Evolutionary conservation across 73 alveolate species (phyloP).

Genomic region (Paramecium pentaurelia): DNA sequence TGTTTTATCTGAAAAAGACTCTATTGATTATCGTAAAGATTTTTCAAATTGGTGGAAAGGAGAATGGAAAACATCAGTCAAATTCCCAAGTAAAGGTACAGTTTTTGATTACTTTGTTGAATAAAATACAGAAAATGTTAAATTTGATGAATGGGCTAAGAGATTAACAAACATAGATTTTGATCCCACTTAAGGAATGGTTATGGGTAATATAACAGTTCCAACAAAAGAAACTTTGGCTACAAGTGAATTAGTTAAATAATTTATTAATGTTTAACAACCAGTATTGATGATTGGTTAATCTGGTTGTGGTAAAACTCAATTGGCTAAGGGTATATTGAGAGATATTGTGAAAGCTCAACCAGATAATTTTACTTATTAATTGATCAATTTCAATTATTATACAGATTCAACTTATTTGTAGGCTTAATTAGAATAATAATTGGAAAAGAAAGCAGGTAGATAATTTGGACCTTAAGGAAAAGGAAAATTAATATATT

Average conservation of each 20-base stretch:
- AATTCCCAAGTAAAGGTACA: constrained; percentile 99
- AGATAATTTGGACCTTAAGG: constrained; percentile 99
- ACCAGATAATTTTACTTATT: constrained; percentile 87
- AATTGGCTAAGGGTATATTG: constrained; percentile 96
- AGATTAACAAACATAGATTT: constrained; percentile 83
- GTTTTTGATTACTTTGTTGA: constrained; percentile 98
- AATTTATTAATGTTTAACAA: constrained; percentile 48
- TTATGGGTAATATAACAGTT: constrained; percentile 85
- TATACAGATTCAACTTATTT: constrained; percentile 97
- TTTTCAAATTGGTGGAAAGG: constrained; percentile 99
- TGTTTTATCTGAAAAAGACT: constrained; percentile 97
- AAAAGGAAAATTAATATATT: constrained; percentile 97
- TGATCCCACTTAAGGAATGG: constrained; percentile 70
- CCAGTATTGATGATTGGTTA: constrained; percentile 97
- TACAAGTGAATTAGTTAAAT: constrained; percentile 69
- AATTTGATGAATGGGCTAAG: constrained; percentile 97
- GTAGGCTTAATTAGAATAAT: constrained; percentile 60
- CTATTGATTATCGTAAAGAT: constrained; percentile 97
- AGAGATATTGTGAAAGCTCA: constrained; percentile 79
- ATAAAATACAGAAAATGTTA: constrained; percentile 84
- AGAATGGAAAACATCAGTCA: constrained; percentile 97
- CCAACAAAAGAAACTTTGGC: constrained; percentile 98
- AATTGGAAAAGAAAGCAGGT: constrained; percentile 88
- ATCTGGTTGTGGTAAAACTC: constrained; percentile 99
- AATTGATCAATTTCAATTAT: constrained; percentile 97